A percentile compares a stretch with the other conserved stretches of the same genome.
phyloP scores from a whole-genome alignment of 768 basidiomycete species.

The Mycena indigotica region DNA sequence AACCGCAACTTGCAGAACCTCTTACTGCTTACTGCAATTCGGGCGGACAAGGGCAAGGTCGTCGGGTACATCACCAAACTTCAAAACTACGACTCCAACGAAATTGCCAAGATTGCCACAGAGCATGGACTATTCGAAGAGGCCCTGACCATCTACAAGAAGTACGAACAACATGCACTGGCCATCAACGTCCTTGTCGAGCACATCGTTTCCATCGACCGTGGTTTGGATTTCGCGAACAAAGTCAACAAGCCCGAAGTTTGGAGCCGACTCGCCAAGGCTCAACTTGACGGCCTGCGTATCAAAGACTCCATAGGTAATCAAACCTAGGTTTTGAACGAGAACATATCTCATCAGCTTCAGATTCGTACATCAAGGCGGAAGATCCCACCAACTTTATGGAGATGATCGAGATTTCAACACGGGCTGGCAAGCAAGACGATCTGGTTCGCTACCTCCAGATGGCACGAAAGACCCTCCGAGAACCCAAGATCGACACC shows the following conservation, averaged over 20 bases:
- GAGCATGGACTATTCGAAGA: constrained; percentile 96
- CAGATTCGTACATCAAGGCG: constrained; percentile 97
- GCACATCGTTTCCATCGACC: constrained; percentile 96
- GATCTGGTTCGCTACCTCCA: constrained; percentile 96
- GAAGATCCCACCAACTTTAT: constrained; percentile 91
- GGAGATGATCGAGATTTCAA: constrained; percentile 95
- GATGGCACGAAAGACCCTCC: constrained; percentile 96
- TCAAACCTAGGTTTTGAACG: constrained; percentile 24
- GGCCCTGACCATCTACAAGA: constrained; percentile 96
- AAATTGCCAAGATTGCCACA: constrained; percentile 96
- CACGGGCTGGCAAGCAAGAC: constrained; percentile 86
- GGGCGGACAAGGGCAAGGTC: constrained; percentile 98
- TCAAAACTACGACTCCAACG: constrained; percentile 89
- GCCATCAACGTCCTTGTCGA: constrained; percentile 98
- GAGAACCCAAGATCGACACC: constrained; percentile 97
- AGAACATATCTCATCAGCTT: constrained; percentile 36
- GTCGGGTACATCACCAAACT: constrained; percentile 98
- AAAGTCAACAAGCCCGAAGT: constrained; percentile 97
- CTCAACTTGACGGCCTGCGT: constrained; percentile 95
- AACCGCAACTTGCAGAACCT: constrained; percentile 97
- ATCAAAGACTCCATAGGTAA: constrained; percentile 96
- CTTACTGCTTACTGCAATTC: constrained; percentile 91
- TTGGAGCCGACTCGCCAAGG: constrained; percentile 98
- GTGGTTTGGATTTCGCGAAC: constrained; percentile 92
- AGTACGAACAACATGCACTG: constrained; percentile 91